A percentile compares a stretch with the other conserved stretches of the same genome.
phyloP scores from a whole-genome alignment of 495 filamentous ascomycete species.

The Monascus purpureus region DNA sequence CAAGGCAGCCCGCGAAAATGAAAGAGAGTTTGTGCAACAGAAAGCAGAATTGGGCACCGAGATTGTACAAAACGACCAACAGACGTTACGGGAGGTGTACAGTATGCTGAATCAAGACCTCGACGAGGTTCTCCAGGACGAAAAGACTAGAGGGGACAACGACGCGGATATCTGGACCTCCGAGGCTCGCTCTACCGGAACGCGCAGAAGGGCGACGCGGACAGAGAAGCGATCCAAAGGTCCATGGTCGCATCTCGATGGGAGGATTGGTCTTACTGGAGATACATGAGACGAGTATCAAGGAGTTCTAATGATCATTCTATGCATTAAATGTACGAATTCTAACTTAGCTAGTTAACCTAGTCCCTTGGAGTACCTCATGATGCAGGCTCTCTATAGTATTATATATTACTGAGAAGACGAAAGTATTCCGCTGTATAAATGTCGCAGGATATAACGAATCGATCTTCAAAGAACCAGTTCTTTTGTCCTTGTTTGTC shows the following conservation, averaged over 20 bases:
- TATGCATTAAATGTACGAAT: background rate
- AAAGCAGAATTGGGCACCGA: conserved; percentile 21
- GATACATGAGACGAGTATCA: background rate
- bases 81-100: conserved; percentile 20
- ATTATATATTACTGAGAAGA: too few relatives aligned
- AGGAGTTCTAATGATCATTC: background rate
- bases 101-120: conserved; percentile 22
- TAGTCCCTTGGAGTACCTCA: too few relatives aligned
- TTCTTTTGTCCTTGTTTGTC: too few relatives aligned
- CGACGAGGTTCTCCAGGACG: conserved; percentile 11
- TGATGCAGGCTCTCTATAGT: too few relatives aligned
- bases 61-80: conserved; percentile 16
- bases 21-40: conserved; percentile 24
- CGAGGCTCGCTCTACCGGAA: conserved; percentile 16
- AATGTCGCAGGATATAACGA: too few relatives aligned
- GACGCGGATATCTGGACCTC: conserved; percentile 23
- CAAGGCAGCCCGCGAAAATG: conserved; percentile 19
- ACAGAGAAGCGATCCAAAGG: conserved; percentile 15
- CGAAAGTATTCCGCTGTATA: too few relatives aligned
- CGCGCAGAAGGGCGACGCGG: conserved; percentile 10
- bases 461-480: too few relatives aligned
- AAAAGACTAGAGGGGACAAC: conserved; percentile 6
- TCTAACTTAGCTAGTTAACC: background rate
- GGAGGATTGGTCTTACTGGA: conserved; percentile 18
- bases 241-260: conserved; percentile 26